These are phyloP conservation scores for Tuber microsphaerosporum DNA, from an alignment of 495 filamentous ascomycete species.

Conservation along the genomic window DNA sequence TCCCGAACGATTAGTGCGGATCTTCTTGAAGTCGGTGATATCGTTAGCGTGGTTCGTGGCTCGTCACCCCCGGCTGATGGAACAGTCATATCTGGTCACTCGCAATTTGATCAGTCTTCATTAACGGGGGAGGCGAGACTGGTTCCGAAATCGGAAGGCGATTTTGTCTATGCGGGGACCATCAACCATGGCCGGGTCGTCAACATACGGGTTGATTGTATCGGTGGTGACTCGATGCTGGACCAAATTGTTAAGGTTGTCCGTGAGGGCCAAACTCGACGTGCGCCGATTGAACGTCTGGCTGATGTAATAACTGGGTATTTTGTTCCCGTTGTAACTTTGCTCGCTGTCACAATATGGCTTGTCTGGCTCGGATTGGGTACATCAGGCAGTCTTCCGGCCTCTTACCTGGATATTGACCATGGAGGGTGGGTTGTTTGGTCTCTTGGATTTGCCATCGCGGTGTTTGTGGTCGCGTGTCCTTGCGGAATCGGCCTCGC, in stretches of 20 bases:
- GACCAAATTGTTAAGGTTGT: slow-evolving; percentile 87
- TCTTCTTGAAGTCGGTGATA: slow-evolving; percentile 73
- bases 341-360: slow-evolving; percentile 76
- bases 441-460: slow-evolving; percentile 84
- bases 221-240: slow-evolving; percentile 75
- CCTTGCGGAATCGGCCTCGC: slow-evolving; percentile 89
- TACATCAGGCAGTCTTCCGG: slow-evolving; percentile 58
- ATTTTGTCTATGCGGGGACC: slow-evolving; percentile 75
- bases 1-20: slow-evolving; percentile 56
- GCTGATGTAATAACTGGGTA: slow-evolving; percentile 79
- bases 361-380: slow-evolving; percentile 75
- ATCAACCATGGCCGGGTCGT: slow-evolving; percentile 73
- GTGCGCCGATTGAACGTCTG: slow-evolving; percentile 77
- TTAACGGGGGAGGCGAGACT: slow-evolving; percentile 81
- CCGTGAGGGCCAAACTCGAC: slow-evolving; percentile 79
- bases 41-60: slow-evolving; percentile 68
- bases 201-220: slow-evolving; percentile 60
- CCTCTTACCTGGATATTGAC: slow-evolving; percentile 57
- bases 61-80: slow-evolving; percentile 83
- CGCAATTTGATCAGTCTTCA: slow-evolving; percentile 80
- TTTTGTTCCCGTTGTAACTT: slow-evolving; percentile 79
- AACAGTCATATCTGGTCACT: slow-evolving; percentile 55
- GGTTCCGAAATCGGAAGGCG: slow-evolving; percentile 62
- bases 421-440: slow-evolving; percentile 79
- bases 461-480: slow-evolving; percentile 91